These are phyloP conservation scores for Austroboletus novae-zelandiae DNA, from an alignment of 1,284 basidiomycete genomes.

Conservation along the genomic window DNA sequence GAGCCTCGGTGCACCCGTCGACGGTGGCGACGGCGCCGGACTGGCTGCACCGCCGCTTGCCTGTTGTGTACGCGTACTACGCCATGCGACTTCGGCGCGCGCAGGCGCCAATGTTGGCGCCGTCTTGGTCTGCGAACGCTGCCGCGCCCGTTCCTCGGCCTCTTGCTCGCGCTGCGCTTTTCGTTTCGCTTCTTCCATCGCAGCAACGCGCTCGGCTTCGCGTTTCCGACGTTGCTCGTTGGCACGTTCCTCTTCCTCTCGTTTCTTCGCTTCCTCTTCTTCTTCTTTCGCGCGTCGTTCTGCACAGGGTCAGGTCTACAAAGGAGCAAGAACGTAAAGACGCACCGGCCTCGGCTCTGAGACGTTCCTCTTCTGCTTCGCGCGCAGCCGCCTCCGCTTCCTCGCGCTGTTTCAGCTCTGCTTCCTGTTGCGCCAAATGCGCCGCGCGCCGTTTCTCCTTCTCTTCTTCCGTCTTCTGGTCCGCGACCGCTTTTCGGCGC, in stretches of 20 bases:
- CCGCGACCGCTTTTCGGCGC: conserved; percentile 58
- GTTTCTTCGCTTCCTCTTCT: conserved; percentile 54
- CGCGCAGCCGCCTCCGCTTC: conserved; percentile 35
- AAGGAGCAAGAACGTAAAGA: neutral
- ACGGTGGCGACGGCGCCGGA: conserved; percentile 27
- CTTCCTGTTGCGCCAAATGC: conserved; percentile 57
- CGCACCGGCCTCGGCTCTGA: conserved; percentile 51
- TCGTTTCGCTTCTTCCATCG: conserved; percentile 53
- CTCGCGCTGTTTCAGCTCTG: conserved; percentile 57
- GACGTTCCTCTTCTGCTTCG: conserved; percentile 54
- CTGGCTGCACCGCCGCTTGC: conserved; percentile 21
- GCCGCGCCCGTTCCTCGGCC: conserved; percentile 54
- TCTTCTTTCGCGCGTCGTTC: conserved; percentile 58
- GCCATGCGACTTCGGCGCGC: conserved; percentile 13
- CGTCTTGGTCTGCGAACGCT: conserved; percentile 30
- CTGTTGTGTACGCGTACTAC: conserved; percentile 18
- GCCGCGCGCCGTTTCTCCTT: conserved; percentile 71
- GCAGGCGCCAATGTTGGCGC: neutral
- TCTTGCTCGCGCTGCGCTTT: conserved; percentile 82
- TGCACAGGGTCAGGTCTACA: conserved; percentile 20
- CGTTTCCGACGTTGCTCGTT: conserved; percentile 57
- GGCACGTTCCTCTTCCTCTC: conserved; percentile 57
- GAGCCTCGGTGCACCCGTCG: conserved; percentile 38
- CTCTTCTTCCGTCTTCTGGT: conserved; percentile 80
- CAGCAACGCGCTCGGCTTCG: conserved; percentile 65